A percentile compares a stretch with the other conserved stretches of the same genome.
phyloP scores from a whole-genome alignment of 805 yeast species.

The Ogataea wickerhamii region DNA sequence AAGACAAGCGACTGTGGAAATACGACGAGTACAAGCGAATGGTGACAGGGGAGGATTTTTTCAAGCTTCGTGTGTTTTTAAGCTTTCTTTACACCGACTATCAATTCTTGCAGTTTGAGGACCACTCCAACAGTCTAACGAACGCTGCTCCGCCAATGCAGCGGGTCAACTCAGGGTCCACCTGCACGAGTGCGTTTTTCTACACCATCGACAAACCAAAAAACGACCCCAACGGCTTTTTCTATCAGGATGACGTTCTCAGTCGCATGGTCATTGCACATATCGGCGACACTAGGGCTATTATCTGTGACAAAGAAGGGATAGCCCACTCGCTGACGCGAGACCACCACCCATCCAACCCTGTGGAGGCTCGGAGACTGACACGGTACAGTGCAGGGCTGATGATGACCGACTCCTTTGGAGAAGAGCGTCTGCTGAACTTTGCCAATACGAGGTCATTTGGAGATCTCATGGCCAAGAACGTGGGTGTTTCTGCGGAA shows the following conservation, averaged over 20 bases:
- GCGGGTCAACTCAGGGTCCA: slow-evolving; percentile 32
- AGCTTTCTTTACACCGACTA: slow-evolving; percentile 66
- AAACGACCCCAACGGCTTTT: slow-evolving; percentile 35
- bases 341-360: slow-evolving; percentile 84
- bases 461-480: slow-evolving; percentile 81
- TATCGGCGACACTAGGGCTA: slow-evolving; percentile 87
- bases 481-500: slow-evolving; percentile 84
- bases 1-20: slow-evolving; percentile 14
- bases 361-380: slow-evolving; percentile 70
- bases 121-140: slow-evolving; percentile 15
- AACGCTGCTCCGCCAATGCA: background rate
- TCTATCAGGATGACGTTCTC: slow-evolving; percentile 63
- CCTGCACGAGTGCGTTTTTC: slow-evolving; percentile 33
- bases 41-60: slow-evolving; percentile 46
- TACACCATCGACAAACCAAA: slow-evolving; percentile 31
- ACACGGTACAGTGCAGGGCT: slow-evolving; percentile 59
- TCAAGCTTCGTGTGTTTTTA: slow-evolving; percentile 56
- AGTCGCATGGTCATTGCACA: slow-evolving; percentile 77
- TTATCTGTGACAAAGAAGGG: slow-evolving; percentile 80
- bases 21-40: slow-evolving; percentile 14
- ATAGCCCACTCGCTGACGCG: slow-evolving; percentile 73
- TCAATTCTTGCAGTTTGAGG: slow-evolving; percentile 42
- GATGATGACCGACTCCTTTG: slow-evolving; percentile 84
- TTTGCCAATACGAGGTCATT: slow-evolving; percentile 92
- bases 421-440: slow-evolving; percentile 75